Evolutionary conservation across 2,329 filamentous ascomycete species (phyloP).

Genomic region (Apiospora saccharicola): DNA sequence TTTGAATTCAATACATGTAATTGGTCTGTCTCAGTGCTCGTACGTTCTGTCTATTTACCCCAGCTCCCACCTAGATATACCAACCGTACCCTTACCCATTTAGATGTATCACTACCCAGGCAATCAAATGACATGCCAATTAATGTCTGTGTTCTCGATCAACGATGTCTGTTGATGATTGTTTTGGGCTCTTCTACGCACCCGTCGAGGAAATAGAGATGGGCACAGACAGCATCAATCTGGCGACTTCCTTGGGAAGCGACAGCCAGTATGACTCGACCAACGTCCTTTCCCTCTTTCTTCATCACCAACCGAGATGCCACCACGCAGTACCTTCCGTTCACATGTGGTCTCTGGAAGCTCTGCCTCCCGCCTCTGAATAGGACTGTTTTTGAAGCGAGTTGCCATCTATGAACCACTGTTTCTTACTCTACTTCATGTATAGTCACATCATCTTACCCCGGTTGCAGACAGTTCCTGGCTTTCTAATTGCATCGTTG

Average conservation of each 20-base stretch:
- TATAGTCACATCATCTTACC: slow-evolving; percentile 18
- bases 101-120: background rate
- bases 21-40: background rate
- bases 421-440: slow-evolving; percentile 1
- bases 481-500: background rate
- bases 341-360: background rate
- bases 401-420: background rate
- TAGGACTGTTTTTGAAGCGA: background rate
- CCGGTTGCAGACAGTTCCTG: background rate
- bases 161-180: slow-evolving; percentile 8
- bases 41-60: background rate
- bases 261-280: background rate
- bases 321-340: background rate
- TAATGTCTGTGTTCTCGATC: slow-evolving; percentile 9
- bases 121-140: background rate
- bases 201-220: background rate
- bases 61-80: background rate
- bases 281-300: background rate
- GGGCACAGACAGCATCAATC: background rate
- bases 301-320: background rate
- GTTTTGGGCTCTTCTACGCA: background rate
- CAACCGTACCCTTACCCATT: background rate
- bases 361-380: background rate
- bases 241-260: background rate
- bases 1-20: slow-evolving; percentile 4